A percentile compares a stretch with the other conserved stretches of the same genome.
Conservation (phyloP, 2,329 filamentous ascomycete species). For the Knoxdaviesia proteae region DNA sequence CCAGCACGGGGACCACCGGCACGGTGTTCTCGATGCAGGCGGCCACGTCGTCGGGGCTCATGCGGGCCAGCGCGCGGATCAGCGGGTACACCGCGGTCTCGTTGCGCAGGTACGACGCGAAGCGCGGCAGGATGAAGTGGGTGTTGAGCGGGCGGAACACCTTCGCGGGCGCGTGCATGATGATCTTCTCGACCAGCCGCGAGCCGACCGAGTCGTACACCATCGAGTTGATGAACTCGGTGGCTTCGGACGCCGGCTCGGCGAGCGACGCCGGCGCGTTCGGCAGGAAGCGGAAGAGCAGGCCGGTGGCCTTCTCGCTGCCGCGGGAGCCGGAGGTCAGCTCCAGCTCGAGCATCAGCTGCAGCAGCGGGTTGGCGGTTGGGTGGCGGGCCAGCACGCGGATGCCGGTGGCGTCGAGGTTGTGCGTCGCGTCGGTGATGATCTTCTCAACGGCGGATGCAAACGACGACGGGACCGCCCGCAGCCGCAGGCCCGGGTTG, state of each 20-base stretch:
- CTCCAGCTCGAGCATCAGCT: slow-evolving; percentile 74
- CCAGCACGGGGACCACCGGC: slow-evolving; percentile 50
- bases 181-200: slow-evolving; percentile 69
- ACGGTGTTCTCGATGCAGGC: slow-evolving; percentile 51
- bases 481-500: slow-evolving; percentile 7
- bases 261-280: slow-evolving; percentile 50
- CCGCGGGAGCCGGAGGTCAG: slow-evolving; percentile 48
- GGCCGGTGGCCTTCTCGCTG: slow-evolving; percentile 35
- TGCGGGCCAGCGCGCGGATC: slow-evolving; percentile 58
- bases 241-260: slow-evolving; percentile 51
- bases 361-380: slow-evolving; percentile 81
- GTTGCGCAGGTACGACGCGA: slow-evolving; percentile 67
- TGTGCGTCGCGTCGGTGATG: slow-evolving; percentile 52
- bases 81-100: slow-evolving; percentile 80
- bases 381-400: slow-evolving; percentile 72
- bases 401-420: slow-evolving; percentile 60
- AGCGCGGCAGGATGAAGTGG: slow-evolving; percentile 58
- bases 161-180: slow-evolving; percentile 64
- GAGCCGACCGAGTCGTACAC: slow-evolving; percentile 84
- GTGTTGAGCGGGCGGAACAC: slow-evolving; percentile 76
- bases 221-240: slow-evolving; percentile 62
- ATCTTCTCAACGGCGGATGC: slow-evolving; percentile 59
- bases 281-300: slow-evolving; percentile 61
- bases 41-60: slow-evolving; percentile 70
- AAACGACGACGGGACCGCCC: slow-evolving; percentile 62